Conservation (phyloP, 805 yeast species). For the Zygosaccharomyces rouxii region DNA sequence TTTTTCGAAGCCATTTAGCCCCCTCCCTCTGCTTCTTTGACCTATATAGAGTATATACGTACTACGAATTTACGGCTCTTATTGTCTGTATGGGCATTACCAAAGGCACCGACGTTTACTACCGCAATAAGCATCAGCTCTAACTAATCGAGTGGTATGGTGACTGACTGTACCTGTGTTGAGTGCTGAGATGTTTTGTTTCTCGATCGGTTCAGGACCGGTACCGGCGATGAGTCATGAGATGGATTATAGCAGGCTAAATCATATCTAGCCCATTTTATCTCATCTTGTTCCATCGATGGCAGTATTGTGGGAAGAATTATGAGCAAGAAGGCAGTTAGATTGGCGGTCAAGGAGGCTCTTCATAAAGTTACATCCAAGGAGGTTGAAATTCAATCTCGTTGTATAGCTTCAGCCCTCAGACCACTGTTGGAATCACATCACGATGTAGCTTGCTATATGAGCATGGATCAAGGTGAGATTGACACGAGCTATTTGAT, state of each 20-base stretch:
- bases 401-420: slow-evolving; percentile 16
- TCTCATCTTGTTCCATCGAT: neutral
- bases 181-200: neutral
- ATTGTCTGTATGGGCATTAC: neutral
- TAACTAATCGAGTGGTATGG: neutral
- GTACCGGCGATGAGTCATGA: slow-evolving; percentile 7
- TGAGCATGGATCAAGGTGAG: slow-evolving; percentile 75
- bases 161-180: neutral
- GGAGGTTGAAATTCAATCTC: slow-evolving; percentile 28
- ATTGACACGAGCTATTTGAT: slow-evolving; percentile 57
- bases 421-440: slow-evolving; percentile 12
- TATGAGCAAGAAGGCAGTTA: slow-evolving; percentile 21
- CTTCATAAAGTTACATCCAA: slow-evolving; percentile 18
- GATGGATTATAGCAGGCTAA: neutral
- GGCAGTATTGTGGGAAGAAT: neutral
- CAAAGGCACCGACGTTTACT: neutral
- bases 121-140: too few relatives aligned
- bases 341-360: slow-evolving; percentile 19
- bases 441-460: slow-evolving; percentile 54
- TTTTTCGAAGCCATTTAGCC: neutral
- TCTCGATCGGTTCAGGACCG: slow-evolving; percentile 1
- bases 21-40: neutral
- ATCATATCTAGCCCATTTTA: neutral
- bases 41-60: neutral
- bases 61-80: neutral